Evolutionary conservation across 257 asterid genomes (phyloP), one percentile per base, ranked within the genome.

Genomic region (Solanum bukasovii): DNA sequence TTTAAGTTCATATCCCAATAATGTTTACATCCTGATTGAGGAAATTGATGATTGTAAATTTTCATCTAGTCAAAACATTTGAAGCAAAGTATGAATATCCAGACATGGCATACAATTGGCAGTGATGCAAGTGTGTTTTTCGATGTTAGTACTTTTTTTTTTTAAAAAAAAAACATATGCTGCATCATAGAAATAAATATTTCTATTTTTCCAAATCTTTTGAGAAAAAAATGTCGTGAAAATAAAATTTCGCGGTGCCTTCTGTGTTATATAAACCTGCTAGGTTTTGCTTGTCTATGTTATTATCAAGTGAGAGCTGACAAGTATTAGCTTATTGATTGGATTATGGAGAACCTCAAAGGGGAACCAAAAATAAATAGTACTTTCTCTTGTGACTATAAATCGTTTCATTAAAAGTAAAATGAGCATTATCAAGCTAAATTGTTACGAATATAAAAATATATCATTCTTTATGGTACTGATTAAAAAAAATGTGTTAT

Each of bases 401-500:
- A 52, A 5, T 52, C 1, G 0, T 52, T 52, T 52, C 23, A 49
- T 49, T 2, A 49, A 14, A 14, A 3, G 3, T 16, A 52, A 52
- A 56, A 18, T 7, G 2, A 56, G 65, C 25, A 7, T 56, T 20
- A 20, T 56, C 11, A 59, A 56, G 65, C 0, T 56, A 56, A 56
- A 59, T 20, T 59, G 67, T 20, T 59, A 59, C 25, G 3, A 52
- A 52, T 8, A 8, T 20, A 20, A 56, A 38, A 7, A 59, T 0
- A 20, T 59, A 56, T 59, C 11, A 56, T 59, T 59, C 25, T 20
- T 20, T 59, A 1, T 20, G 67, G 67, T 59, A 59, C 25, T 20
- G 1, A 59, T 56, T 52, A 0, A 14, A 16, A 52, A 52, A 52
- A 52, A 52, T 0, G 0, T 16, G 1, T 6, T 0, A 16, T 56